Conservation (phyloP, 2,329 filamentous ascomycete species). For the Trichoderma sp. region DNA sequence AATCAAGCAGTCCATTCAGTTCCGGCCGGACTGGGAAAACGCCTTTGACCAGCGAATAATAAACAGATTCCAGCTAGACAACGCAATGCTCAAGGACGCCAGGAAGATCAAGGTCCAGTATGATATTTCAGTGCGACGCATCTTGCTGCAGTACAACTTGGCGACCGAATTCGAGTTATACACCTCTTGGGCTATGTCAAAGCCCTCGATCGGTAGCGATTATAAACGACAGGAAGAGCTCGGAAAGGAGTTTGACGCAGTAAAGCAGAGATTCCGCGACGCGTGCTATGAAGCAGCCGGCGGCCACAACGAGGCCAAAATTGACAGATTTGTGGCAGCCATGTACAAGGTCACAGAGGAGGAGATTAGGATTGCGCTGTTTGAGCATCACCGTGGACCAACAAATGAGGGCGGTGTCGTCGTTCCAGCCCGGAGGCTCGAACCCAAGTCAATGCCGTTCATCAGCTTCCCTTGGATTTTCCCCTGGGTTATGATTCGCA, state of each 20-base stretch:
- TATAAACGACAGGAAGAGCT: constrained; percentile 89
- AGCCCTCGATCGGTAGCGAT: constrained; percentile 67
- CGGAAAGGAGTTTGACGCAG: constrained; percentile 59
- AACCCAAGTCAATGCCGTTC: constrained; percentile 63
- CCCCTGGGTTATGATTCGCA: constrained; percentile 50
- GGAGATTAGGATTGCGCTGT: constrained; percentile 60
- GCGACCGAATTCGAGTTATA: constrained; percentile 88
- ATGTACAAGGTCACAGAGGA: constrained; percentile 83
- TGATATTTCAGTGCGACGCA: constrained; percentile 69
- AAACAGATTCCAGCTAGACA: constrained; percentile 54
- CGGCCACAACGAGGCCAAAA: constrained; percentile 50
- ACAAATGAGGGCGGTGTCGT: constrained; percentile 36
- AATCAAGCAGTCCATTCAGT: constrained; percentile 53
- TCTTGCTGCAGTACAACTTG: constrained; percentile 84
- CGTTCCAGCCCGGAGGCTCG: constrained; percentile 22
- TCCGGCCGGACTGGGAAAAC: constrained; percentile 67
- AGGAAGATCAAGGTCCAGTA: constrained; percentile 71
- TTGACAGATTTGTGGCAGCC: constrained; percentile 75
- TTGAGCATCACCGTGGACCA: constrained; percentile 36
- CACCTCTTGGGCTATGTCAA: constrained; percentile 78
- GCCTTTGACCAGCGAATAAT: constrained; percentile 77
- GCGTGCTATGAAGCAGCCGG: constrained; percentile 65
- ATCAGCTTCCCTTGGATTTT: constrained; percentile 97
- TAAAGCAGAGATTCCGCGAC: constrained; percentile 68
- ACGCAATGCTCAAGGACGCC: constrained; percentile 56